Evolutionary conservation across 2,329 filamentous ascomycete species (phyloP), one percentile per base, ranked within the genome.

Genomic region (Pseudogymnoascus pannorum): DNA sequence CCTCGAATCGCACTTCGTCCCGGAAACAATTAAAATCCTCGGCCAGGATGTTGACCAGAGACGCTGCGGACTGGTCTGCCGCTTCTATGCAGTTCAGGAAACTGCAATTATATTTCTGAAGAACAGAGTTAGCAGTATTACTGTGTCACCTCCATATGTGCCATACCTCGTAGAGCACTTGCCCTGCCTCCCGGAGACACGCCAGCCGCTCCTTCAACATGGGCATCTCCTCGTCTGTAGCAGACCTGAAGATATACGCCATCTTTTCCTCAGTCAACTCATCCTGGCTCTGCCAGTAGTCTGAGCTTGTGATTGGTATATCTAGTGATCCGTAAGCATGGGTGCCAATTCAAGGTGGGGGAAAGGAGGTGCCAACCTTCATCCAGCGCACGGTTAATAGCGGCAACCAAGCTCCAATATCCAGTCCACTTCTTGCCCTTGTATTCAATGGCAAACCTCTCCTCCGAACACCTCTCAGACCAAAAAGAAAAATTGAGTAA

Each of bases 401-500:
- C 84, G 22, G 94, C 94, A 18, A 97, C 91, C 61, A 99, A 76
- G 72, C 92, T 96, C 87, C 90, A 96, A 74, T 99, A 99, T 3
- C 94, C 94, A 0, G 92, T 97, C 91, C 92, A 97, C 62, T 76
- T 84, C 73, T 84, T 87, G 26, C 85, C 92, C 51, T 82, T 83
- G 74, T 97, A 97, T 62, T 90, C 87, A 42, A 99, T 82, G 8
- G 88, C 83, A 73, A 93, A 99, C 9, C 91, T 81, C 68, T 93
- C 86, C 9, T 89, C 86, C 2, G 74, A 70, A 63, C 80, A 75
- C 16, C 65, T 68, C 59, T 90, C 87, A 12, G 91, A 95, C 94
- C 94, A 99, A 74, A 99, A 99, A 20, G 88, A 95, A 72, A 97
- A 99, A 72, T 99, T 99, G 58, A 99, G 78, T 26, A 99, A 75